These are phyloP conservation scores for Yamadazyma kanchanaburiensis DNA, from an alignment of 1,139 yeast species.

Conservation along the genomic window DNA sequence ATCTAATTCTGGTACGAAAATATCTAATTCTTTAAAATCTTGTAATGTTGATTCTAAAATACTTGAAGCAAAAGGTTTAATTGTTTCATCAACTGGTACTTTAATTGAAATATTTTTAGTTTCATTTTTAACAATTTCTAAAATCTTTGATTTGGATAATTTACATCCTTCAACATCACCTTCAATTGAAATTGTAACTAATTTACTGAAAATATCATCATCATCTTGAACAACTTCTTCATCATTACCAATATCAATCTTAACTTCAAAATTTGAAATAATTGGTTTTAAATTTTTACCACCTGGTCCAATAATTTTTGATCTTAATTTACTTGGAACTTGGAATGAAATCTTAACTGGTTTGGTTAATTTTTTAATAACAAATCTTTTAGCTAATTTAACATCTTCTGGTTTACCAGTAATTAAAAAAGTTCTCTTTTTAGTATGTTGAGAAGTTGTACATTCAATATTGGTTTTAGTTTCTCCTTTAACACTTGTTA, in stretches of 20 bases:
- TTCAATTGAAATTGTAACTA: slow-evolving; percentile 61
- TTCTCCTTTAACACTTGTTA: slow-evolving; percentile 57
- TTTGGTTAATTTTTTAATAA: slow-evolving; percentile 74
- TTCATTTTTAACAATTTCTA: slow-evolving; percentile 72
- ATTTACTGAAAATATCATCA: slow-evolving; percentile 46
- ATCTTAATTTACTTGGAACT: slow-evolving; percentile 77
- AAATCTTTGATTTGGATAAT: slow-evolving; percentile 67
- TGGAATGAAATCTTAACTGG: slow-evolving; percentile 60
- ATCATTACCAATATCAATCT: slow-evolving; percentile 65
- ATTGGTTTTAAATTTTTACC: slow-evolving; percentile 84
- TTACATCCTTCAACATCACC: slow-evolving; percentile 87
- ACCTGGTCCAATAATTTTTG: slow-evolving; percentile 84
- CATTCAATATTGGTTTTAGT: slow-evolving; percentile 77
- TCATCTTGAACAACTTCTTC: slow-evolving; percentile 28
- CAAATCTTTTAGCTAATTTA: slow-evolving; percentile 68
- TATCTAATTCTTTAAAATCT: slow-evolving; percentile 25
- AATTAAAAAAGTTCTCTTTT: slow-evolving; percentile 81
- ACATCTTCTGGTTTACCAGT: slow-evolving; percentile 74
- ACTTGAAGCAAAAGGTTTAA: slow-evolving; percentile 51
- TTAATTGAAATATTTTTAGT: slow-evolving; percentile 56
- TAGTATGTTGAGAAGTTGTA: slow-evolving; percentile 72
- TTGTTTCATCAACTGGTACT: slow-evolving; percentile 41
- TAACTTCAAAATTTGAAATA: slow-evolving; percentile 66
- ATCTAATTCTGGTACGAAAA: slow-evolving; percentile 30
- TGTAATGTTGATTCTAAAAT: slow-evolving; percentile 21